Evolutionary conservation across 352 stramenopile species (phyloP).

Genomic region (Phytophthora pini): DNA sequence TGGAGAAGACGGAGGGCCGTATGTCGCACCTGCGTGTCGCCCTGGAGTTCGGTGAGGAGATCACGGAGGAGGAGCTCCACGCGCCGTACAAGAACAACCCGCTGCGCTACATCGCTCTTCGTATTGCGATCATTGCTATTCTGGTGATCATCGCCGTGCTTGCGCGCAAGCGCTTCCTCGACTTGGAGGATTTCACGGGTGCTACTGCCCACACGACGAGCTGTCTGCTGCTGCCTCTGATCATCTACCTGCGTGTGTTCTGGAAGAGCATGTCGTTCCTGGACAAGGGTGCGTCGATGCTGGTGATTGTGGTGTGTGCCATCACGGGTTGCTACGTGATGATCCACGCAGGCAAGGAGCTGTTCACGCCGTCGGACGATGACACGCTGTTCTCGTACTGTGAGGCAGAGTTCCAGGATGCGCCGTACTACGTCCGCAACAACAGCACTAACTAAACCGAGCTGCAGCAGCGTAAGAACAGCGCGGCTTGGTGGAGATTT

Average conservation of each 20-base stretch:
- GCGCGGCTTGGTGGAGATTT: conserved; percentile 10
- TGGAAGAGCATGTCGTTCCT: conserved; percentile 48
- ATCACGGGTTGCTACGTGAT: conserved; percentile 59
- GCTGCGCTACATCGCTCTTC: conserved; percentile 25
- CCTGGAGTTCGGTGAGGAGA: conserved; percentile 38
- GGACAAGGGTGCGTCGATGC: conserved; percentile 49
- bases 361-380: conserved; percentile 50
- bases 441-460: conserved; percentile 34
- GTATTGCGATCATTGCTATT: conserved; percentile 39
- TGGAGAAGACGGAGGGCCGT: conserved; percentile 23
- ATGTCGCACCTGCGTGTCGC: conserved; percentile 7
- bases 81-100: conserved; percentile 28
- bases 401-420: conserved; percentile 47
- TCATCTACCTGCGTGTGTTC: conserved; percentile 58
- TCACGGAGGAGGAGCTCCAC: conserved; percentile 29
- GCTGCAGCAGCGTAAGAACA: conserved; percentile 5
- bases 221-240: conserved; percentile 57
- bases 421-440: conserved; percentile 53
- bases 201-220: conserved; percentile 25
- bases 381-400: conserved; percentile 64
- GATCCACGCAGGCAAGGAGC: conserved; percentile 54
- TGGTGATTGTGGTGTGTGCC: conserved; percentile 53
- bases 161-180: conserved; percentile 52
- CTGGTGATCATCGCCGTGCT: conserved; percentile 51
- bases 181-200: conserved; percentile 55